Evolutionary conservation across 176 grass and related monocot genomes (phyloP).

Genomic region (Carex myosuroides): DNA sequence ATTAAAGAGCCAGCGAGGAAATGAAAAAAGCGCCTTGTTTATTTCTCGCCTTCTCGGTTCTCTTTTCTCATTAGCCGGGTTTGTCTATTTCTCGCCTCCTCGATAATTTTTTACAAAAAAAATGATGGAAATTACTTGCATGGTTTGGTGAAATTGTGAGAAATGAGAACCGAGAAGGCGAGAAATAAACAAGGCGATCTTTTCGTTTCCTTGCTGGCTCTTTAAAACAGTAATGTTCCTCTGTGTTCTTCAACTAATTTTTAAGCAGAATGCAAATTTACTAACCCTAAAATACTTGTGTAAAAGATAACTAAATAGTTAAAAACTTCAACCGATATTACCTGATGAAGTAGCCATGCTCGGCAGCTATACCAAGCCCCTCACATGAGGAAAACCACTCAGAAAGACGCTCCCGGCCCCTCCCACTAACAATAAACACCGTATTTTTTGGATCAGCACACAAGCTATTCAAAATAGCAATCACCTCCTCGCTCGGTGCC

Average conservation of each 20-base stretch:
- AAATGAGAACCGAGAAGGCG: not conserved
- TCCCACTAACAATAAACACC: slow-evolving; percentile 75
- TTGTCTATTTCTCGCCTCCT: no score
- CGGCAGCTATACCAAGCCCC: slow-evolving; percentile 67
- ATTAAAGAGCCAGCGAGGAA: not conserved
- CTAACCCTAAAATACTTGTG: not conserved
- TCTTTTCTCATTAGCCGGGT: not conserved
- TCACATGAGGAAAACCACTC: slow-evolving; percentile 74
- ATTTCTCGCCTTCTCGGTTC: not conserved
- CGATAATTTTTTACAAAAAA: no score
- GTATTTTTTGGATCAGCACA: slow-evolving; percentile 58
- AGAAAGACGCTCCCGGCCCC: slow-evolving; percentile 35
- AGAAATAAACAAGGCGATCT: not conserved
- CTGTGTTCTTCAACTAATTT: not conserved
- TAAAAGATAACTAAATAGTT: not conserved
- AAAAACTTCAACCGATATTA: slow-evolving; percentile 13
- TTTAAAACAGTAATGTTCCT: not conserved
- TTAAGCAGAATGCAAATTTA: not conserved
- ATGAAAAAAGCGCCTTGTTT: not conserved
- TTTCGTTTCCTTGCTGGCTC: not conserved
- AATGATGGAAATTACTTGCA: no score
- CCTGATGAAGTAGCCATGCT: slow-evolving; percentile 87
- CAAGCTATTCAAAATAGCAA: slow-evolving; percentile 61
- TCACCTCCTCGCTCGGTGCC: slow-evolving; percentile 45
- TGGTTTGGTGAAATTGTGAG: not conserved